These are phyloP conservation scores for Phaeodactylum tricornutum DNA, from an alignment of 108 stramenopile species.

Conservation along the genomic window DNA sequence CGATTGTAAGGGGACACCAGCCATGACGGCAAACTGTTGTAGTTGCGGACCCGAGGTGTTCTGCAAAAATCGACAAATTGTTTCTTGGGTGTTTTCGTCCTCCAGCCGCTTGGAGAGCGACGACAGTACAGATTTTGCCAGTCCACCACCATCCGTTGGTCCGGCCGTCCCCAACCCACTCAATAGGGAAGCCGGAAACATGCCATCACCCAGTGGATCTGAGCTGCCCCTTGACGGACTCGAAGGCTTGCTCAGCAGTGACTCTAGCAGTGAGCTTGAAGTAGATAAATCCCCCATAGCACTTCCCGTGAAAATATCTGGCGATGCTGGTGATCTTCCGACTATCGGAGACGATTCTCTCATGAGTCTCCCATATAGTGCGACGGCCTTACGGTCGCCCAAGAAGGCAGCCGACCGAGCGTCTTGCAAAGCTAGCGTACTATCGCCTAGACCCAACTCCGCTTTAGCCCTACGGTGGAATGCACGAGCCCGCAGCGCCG, in stretches of 20 bases:
- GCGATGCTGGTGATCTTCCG: background rate
- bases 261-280: slow-evolving; percentile 17
- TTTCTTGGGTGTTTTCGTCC: slow-evolving; percentile 47
- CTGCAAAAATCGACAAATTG: slow-evolving; percentile 53
- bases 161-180: slow-evolving; percentile 9
- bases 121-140: slow-evolving; percentile 50
- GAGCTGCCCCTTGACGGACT: slow-evolving; percentile 8
- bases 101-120: slow-evolving; percentile 55
- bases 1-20: slow-evolving; percentile 48
- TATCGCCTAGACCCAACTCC: slow-evolving; percentile 45
- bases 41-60: slow-evolving; percentile 43
- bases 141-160: slow-evolving; percentile 21
- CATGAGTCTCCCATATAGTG: slow-evolving; percentile 68
- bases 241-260: slow-evolving; percentile 17
- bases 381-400: slow-evolving; percentile 75
- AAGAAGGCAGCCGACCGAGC: slow-evolving; percentile 67
- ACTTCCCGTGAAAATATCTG: slow-evolving; percentile 1
- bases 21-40: slow-evolving; percentile 40
- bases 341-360: slow-evolving; percentile 12
- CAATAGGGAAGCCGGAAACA: background rate
- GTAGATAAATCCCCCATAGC: background rate
- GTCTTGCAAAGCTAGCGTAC: slow-evolving; percentile 57
- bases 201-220: background rate
- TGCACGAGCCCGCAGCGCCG: slow-evolving; percentile 60
- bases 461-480: slow-evolving; percentile 78